phyloP scores from a whole-genome alignment of 306 rosid species.

The Castanea mollissima region DNA sequence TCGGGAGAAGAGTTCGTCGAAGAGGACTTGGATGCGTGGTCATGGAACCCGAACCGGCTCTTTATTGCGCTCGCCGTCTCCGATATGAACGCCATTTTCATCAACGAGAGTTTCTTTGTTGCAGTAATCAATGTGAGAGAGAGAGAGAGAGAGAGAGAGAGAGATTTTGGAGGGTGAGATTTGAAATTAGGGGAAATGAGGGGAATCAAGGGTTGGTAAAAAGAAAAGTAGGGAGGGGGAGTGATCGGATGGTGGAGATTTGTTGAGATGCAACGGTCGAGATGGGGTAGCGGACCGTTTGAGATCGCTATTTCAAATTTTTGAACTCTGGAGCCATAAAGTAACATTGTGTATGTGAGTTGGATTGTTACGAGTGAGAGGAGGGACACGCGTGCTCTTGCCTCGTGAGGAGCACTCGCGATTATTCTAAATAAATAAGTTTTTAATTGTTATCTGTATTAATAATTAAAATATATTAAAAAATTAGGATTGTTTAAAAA shows the following conservation, averaged over 20 bases:
- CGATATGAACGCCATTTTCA: constrained; percentile 68
- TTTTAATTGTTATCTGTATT: too few species aligned
- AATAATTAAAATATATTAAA: too few species aligned
- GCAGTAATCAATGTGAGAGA: background rate
- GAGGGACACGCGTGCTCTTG: too few species aligned
- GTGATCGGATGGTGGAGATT: constrained; percentile 29
- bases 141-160: background rate
- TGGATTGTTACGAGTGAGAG: too few species aligned
- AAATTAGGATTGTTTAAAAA: too few species aligned
- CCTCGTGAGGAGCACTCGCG: too few species aligned
- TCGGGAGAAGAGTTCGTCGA: constrained; percentile 27
- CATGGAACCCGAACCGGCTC: constrained; percentile 80
- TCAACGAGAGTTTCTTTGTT: background rate
- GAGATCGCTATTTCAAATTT: constrained; percentile 18
- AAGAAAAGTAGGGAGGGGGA: background rate
- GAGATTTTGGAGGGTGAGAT: background rate
- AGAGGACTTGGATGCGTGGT: constrained; percentile 47
- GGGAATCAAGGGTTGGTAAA: background rate
- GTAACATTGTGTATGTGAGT: too few species aligned
- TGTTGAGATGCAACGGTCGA: constrained; percentile 33
- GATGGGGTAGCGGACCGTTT: constrained; percentile 52
- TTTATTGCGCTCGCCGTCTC: constrained; percentile 86
- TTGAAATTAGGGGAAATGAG: constrained; percentile 9
- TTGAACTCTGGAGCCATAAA: background rate
- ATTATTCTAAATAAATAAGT: too few species aligned